These are phyloP conservation scores for Sclerotinia borealis DNA, from an alignment of 2,329 filamentous ascomycete genomes.

Conservation along the genomic window DNA sequence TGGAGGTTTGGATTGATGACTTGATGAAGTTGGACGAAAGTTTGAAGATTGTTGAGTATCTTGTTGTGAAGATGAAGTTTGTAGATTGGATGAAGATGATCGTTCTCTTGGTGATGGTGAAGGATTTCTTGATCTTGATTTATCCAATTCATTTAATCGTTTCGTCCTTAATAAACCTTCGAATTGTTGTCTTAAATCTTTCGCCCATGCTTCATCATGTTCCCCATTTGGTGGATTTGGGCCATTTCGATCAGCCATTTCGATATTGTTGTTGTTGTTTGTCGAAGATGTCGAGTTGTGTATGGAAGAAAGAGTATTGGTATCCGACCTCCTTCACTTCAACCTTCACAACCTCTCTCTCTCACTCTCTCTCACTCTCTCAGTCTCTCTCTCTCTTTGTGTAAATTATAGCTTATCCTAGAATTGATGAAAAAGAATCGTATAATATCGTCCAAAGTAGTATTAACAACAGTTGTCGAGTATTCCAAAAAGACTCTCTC, in stretches of 20 bases:
- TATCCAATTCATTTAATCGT: slow-evolving; percentile 75
- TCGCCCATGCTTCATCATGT: slow-evolving; percentile 67
- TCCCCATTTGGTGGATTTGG: slow-evolving; percentile 20
- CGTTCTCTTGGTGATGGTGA: slow-evolving; percentile 51
- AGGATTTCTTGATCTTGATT: slow-evolving; percentile 51
- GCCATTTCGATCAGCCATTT: slow-evolving; percentile 27
- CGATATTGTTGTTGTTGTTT: background rate
- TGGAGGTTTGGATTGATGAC: slow-evolving; percentile 25
- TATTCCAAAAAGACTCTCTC: background rate
- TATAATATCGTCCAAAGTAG: background rate
- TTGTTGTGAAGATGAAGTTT: slow-evolving; percentile 24
- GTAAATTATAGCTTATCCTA: background rate
- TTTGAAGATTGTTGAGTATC: slow-evolving; percentile 27
- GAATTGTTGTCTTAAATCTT: slow-evolving; percentile 75
- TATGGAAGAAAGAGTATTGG: background rate
- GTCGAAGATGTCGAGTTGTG: background rate
- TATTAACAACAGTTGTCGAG: background rate
- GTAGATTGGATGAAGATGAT: slow-evolving; percentile 44
- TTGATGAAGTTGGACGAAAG: slow-evolving; percentile 43
- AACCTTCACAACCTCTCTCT: background rate
- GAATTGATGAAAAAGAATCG: background rate
- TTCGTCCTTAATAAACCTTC: slow-evolving; percentile 81
- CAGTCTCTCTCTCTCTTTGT: background rate
- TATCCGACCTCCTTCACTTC: background rate
- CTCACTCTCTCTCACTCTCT: background rate